Conservation (phyloP, 2,329 filamentous ascomycete genomes). For the Neonectria magnoliae region DNA sequence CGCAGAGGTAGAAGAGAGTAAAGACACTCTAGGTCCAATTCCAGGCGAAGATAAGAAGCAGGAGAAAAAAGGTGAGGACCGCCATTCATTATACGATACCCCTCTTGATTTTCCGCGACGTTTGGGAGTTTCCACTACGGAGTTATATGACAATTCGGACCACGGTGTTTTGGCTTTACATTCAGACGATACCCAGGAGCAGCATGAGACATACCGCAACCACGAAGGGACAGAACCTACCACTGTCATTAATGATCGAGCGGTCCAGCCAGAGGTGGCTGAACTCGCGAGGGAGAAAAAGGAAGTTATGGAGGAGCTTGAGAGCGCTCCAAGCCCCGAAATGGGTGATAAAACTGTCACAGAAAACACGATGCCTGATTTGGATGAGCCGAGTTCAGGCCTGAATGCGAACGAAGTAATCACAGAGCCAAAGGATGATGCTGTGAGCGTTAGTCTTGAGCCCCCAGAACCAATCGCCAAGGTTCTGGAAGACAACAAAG, state of each 20-base stretch:
- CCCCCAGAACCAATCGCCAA: constrained; percentile 23
- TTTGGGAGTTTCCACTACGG: constrained; percentile 42
- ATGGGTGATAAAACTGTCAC: constrained; percentile 26
- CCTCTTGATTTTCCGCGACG: constrained; percentile 48
- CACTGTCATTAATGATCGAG: constrained; percentile 24
- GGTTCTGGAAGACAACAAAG: constrained; percentile 14
- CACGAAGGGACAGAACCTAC: constrained; percentile 41
- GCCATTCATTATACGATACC: constrained; percentile 51
- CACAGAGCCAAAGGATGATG: constrained; percentile 7
- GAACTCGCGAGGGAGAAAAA: constrained; percentile 22
- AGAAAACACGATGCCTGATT: constrained; percentile 38
- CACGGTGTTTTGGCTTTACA: constrained; percentile 43
- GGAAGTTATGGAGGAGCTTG: not conserved
- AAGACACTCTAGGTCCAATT: constrained; percentile 53
- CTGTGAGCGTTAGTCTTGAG: not conserved
- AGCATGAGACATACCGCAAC: constrained; percentile 29
- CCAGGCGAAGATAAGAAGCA: constrained; percentile 47
- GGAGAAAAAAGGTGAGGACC: constrained; percentile 57
- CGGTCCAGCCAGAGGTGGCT: constrained; percentile 23
- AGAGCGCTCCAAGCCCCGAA: constrained; percentile 1
- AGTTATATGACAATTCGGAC: constrained; percentile 39
- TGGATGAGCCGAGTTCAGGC: constrained; percentile 25
- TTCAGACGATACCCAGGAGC: constrained; percentile 41
- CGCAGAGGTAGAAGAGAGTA: constrained; percentile 49
- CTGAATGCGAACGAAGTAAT: constrained; percentile 21